phyloP scores from a whole-genome alignment of 345 rosid genomes.

The Nasturtium officinale region DNA sequence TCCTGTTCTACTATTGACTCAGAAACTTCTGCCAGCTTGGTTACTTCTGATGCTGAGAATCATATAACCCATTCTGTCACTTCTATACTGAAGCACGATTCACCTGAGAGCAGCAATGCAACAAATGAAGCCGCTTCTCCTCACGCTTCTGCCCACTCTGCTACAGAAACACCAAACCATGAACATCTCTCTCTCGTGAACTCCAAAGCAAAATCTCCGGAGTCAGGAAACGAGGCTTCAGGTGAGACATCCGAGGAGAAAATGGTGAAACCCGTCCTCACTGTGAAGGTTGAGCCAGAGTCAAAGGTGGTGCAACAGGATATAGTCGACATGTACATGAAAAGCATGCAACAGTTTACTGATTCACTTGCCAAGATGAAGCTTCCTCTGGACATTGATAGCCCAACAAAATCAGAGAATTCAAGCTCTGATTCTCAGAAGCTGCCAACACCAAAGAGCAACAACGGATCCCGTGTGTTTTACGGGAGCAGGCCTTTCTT shows the following conservation, averaged over 20 bases:
- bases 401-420: constrained; percentile 72
- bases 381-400: constrained; percentile 87
- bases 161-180: constrained; percentile 50
- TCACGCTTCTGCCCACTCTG: constrained; percentile 62
- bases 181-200: constrained; percentile 48
- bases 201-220: constrained; percentile 48
- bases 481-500: constrained; percentile 98
- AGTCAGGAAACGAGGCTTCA: constrained; percentile 54
- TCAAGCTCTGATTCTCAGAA: constrained; percentile 83
- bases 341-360: constrained; percentile 99
- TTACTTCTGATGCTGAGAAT: constrained; percentile 58
- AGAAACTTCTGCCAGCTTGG: constrained; percentile 68
- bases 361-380: constrained; percentile 99
- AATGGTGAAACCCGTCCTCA: constrained; percentile 52
- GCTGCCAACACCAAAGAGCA: constrained; percentile 63
- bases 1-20: constrained; percentile 62
- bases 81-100: constrained; percentile 58
- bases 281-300: constrained; percentile 71
- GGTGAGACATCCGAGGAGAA: constrained; percentile 51
- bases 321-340: constrained; percentile 96
- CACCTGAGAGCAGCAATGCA: constrained; percentile 80
- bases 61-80: constrained; percentile 55
- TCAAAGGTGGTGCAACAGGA: constrained; percentile 88
- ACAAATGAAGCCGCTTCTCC: constrained; percentile 80
- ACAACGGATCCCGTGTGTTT: constrained; percentile 85